Conservation (phyloP, 2,329 filamentous ascomycete species). For the Coniochaeta sp. region DNA sequence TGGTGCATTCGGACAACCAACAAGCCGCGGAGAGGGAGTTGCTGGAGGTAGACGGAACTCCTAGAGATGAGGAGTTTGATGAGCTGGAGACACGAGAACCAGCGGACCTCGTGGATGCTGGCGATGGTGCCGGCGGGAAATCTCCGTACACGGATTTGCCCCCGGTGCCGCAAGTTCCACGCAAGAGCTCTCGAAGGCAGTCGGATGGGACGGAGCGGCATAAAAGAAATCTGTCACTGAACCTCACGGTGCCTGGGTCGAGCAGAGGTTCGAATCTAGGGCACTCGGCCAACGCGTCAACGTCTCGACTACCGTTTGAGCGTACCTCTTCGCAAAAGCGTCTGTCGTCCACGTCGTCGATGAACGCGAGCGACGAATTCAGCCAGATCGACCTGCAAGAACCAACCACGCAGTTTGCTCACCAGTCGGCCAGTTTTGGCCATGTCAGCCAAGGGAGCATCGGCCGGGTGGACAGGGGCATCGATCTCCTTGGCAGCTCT, state of each 20-base stretch:
- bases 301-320: conserved; percentile 48
- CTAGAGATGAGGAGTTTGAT: conserved; percentile 39
- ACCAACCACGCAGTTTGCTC: conserved; percentile 25
- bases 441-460: conserved; percentile 52
- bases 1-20: conserved; percentile 18
- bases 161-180: conserved; percentile 53
- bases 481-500: conserved; percentile 43
- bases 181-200: conserved; percentile 64
- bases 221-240: conserved; percentile 28
- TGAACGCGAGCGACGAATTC: conserved; percentile 37
- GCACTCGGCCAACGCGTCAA: conserved; percentile 17
- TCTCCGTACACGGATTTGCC: conserved; percentile 17
- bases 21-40: conserved; percentile 28
- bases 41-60: conserved; percentile 38
- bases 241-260: conserved; percentile 7
- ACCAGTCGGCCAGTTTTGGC: conserved; percentile 47
- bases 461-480: conserved; percentile 43
- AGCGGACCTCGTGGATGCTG: conserved; percentile 51
- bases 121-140: conserved; percentile 34
- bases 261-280: conserved; percentile 8
- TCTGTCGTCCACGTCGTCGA: conserved; percentile 29
- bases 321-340: conserved; percentile 44
- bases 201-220: conserved; percentile 26
- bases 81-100: conserved; percentile 41
- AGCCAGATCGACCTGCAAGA: conserved; percentile 31